phyloP scores from a whole-genome alignment of 2,329 filamentous ascomycete species.

The Apiospora arundinis region DNA sequence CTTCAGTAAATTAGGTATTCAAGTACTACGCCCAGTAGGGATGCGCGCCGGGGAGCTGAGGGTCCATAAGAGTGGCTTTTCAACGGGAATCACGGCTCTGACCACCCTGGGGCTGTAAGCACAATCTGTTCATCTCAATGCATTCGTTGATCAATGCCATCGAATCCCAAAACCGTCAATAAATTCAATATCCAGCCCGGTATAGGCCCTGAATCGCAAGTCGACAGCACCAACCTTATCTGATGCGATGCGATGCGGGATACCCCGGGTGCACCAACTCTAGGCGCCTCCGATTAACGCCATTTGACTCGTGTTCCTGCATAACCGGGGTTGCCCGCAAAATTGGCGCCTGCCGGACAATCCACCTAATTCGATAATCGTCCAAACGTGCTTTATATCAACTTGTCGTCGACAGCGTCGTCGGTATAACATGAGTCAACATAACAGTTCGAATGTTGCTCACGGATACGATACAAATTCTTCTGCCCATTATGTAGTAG shows the following conservation, averaged over 20 bases:
- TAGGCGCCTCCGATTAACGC: slow-evolving; percentile 1
- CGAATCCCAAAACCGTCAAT: background rate
- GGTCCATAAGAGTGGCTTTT: background rate
- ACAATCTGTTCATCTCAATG: slow-evolving; percentile 1
- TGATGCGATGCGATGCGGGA: background rate
- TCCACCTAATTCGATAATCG: background rate
- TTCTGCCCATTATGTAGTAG: background rate
- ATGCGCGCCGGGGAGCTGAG: slow-evolving; percentile 3
- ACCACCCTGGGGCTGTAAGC: slow-evolving; percentile 5
- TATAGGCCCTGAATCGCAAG: background rate
- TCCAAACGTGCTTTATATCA: background rate
- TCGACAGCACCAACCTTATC: background rate
- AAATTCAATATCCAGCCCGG: background rate
- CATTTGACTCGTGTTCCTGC: slow-evolving; percentile 21
- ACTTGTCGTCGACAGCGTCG: background rate
- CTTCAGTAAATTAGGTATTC: background rate
- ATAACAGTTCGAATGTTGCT: background rate
- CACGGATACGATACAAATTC: background rate
- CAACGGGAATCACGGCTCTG: slow-evolving; percentile 18
- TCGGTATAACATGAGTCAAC: slow-evolving; percentile 1
- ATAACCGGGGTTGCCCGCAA: slow-evolving; percentile 16
- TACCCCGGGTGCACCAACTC: background rate
- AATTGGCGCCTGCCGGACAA: background rate
- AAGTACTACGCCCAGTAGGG: background rate
- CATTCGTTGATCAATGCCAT: background rate